These are phyloP conservation scores for Apostasia shenzhenica DNA, from an alignment of 106 monocot genomes.

Conservation along the genomic window DNA sequence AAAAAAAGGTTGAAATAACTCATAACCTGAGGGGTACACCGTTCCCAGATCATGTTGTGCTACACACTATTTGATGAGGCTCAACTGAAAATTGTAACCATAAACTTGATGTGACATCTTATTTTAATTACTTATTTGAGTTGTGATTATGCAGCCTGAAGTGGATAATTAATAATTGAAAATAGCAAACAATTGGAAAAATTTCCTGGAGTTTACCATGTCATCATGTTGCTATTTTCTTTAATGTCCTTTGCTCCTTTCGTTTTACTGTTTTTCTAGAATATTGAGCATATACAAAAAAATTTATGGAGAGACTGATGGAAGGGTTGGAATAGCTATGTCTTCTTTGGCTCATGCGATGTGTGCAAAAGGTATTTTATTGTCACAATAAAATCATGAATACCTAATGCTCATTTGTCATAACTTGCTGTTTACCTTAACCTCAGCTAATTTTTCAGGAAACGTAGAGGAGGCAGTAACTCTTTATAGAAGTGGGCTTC, in stretches of 20 bases:
- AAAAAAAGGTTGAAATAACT: no score
- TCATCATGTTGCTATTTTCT: neutral
- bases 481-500: conserved; percentile 54
- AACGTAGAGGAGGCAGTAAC: conserved; percentile 54
- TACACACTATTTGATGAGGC: no score
- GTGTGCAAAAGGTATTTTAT: conserved; percentile 67
- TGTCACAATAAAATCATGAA: neutral
- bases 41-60: no score
- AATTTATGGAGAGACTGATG: conserved; percentile 59
- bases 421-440: conserved; percentile 1
- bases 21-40: no score
- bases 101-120: no score
- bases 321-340: conserved; percentile 76
- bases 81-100: no score
- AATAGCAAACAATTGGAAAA: neutral
- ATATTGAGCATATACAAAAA: conserved; percentile 55
- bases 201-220: neutral
- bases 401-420: neutral
- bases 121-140: no score
- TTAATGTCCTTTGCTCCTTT: neutral
- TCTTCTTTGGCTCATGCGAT: conserved; percentile 71
- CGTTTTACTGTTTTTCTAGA: conserved; percentile 19
- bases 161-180: no score
- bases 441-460: conserved; percentile 26
- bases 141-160: no score